Conservation (phyloP, 2,329 filamentous ascomycete genomes). For the Stachybotrys chartarum region DNA sequence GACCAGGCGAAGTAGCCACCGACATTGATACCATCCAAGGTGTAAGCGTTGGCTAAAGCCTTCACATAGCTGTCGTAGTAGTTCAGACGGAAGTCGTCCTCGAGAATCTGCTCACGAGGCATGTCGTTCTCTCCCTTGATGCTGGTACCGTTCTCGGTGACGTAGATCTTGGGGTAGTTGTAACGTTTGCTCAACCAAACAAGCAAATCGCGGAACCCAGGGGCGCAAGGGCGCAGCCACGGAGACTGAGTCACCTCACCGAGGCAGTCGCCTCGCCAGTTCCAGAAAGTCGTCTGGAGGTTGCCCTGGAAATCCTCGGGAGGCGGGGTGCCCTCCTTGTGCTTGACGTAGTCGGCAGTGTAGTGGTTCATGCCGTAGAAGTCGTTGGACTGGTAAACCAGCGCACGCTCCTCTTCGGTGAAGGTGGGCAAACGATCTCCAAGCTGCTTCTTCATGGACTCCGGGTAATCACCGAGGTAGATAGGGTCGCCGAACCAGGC, state of each 20-base stretch:
- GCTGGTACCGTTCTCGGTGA: conserved; percentile 84
- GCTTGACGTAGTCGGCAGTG: conserved; percentile 79
- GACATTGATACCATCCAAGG: conserved; percentile 70
- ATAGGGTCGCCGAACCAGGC: conserved; percentile 85
- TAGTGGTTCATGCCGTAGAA: conserved; percentile 97
- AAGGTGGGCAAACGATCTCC: conserved; percentile 70
- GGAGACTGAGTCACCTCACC: conserved; percentile 75
- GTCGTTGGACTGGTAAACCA: conserved; percentile 84
- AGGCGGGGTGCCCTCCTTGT: conserved; percentile 54
- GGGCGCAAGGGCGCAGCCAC: conserved; percentile 71
- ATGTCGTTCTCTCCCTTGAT: conserved; percentile 78
- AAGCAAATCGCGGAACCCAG: conserved; percentile 70
- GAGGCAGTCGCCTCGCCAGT: conserved; percentile 66
- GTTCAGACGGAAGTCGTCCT: conserved; percentile 74
- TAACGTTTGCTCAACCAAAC: conserved; percentile 75
- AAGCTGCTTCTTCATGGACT: conserved; percentile 75
- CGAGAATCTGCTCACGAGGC: conserved; percentile 59
- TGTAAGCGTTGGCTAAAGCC: conserved; percentile 67
- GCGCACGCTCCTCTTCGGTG: conserved; percentile 60
- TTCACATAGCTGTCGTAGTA: conserved; percentile 74
- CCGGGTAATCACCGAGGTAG: conserved; percentile 78
- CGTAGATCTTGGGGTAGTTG: conserved; percentile 68
- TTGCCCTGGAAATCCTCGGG: conserved; percentile 68
- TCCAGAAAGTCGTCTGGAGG: conserved; percentile 63
- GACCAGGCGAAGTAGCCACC: conserved; percentile 81